Conservation (phyloP, 2,329 filamentous ascomycete genomes). For the Clarireedia paspali region DNA sequence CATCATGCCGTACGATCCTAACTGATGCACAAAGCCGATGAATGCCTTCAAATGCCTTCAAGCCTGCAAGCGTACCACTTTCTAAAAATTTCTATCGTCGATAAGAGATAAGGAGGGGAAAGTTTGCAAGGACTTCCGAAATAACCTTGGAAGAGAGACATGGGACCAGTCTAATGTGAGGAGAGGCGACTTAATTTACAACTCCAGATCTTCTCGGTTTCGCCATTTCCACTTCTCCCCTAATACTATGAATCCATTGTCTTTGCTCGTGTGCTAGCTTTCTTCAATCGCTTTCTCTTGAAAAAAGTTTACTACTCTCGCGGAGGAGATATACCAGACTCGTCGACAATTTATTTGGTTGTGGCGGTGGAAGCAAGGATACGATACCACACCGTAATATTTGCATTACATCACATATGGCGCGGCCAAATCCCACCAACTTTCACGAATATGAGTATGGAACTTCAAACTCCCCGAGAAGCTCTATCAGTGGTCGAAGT, state of each 20-base stretch:
- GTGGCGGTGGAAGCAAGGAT: neutral
- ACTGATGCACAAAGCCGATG: no score
- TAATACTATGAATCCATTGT: no score
- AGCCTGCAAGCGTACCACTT: no score
- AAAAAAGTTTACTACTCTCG: no score
- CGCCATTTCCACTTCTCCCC: no score
- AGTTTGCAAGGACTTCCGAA: neutral
- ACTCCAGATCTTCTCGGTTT: no score
- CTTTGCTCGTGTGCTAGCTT: no score
- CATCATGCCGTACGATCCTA: no score
- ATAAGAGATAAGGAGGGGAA: neutral
- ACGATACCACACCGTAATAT: conserved; percentile 12
- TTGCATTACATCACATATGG: neutral
- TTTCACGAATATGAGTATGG: conserved; percentile 31
- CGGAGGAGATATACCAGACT: neutral
- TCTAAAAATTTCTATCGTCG: neutral
- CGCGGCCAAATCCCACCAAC: conserved; percentile 22
- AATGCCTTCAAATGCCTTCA: no score
- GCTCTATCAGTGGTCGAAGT: conserved; percentile 27
- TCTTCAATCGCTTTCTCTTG: no score
- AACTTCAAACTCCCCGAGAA: conserved; percentile 19
- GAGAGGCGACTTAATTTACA: no score
- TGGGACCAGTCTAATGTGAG: neutral
- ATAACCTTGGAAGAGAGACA: neutral
- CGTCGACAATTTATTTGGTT: neutral